These are phyloP conservation scores for Kwoniella sp. DNA, from an alignment of 768 basidiomycete species.

Conservation along the genomic window DNA sequence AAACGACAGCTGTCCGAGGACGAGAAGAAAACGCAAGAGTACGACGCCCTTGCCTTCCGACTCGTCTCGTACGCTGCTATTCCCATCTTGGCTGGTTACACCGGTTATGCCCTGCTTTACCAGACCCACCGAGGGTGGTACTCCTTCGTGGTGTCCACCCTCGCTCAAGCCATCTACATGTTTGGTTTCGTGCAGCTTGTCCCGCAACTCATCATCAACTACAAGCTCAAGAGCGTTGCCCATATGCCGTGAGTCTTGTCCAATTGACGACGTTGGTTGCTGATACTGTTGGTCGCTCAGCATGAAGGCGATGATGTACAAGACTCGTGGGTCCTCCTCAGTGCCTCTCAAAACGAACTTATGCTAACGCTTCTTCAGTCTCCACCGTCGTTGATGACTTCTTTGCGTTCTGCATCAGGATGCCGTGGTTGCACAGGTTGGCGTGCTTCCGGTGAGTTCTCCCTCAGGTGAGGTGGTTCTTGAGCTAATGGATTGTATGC, in stretches of 20 bases:
- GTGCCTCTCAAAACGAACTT: not conserved
- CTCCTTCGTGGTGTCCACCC: slow-evolving; percentile 85
- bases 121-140: slow-evolving; percentile 92
- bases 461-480: not conserved
- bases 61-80: slow-evolving; percentile 87
- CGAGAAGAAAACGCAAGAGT: slow-evolving; percentile 97
- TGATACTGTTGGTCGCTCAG: slow-evolving; percentile 15
- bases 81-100: slow-evolving; percentile 57
- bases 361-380: slow-evolving; percentile 25
- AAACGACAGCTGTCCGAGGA: slow-evolving; percentile 95
- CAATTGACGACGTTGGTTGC: not conserved
- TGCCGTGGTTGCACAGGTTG: slow-evolving; percentile 75
- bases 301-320: slow-evolving; percentile 97
- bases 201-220: slow-evolving; percentile 73
- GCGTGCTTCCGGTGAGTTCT: slow-evolving; percentile 24
- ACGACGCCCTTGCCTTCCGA: slow-evolving; percentile 85
- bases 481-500: not conserved
- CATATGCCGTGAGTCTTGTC: slow-evolving; percentile 67
- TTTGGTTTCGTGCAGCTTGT: slow-evolving; percentile 87
- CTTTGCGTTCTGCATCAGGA: slow-evolving; percentile 84
- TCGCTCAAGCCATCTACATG: slow-evolving; percentile 66
- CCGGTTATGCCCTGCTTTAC: slow-evolving; percentile 57
- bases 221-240: slow-evolving; percentile 90
- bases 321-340: slow-evolving; percentile 61
- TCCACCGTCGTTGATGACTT: slow-evolving; percentile 73